phyloP scores from a whole-genome alignment of 2,329 filamentous ascomycete species.

The Fusarium caatingaense region DNA sequence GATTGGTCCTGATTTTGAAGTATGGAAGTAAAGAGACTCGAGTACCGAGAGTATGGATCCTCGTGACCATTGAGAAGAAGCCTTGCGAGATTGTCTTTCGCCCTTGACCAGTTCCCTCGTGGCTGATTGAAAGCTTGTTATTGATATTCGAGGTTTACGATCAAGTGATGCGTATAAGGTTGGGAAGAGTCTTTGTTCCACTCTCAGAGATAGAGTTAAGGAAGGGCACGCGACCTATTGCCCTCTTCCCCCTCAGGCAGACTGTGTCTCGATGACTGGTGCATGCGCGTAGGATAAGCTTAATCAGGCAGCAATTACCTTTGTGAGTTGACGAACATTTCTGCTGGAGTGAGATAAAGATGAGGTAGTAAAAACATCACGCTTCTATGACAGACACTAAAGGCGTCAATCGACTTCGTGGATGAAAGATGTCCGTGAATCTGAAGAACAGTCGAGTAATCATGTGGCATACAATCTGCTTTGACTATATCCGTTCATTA shows the following conservation, averaged over 20 bases:
- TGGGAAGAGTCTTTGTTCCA: neutral
- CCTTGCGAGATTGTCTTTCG: neutral
- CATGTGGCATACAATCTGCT: neutral
- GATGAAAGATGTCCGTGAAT: rapidly evolving
- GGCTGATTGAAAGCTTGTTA: neutral
- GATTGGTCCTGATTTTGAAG: neutral
- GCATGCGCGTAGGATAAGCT: neutral
- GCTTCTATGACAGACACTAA: neutral
- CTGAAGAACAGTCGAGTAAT: neutral
- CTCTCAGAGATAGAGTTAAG: neutral
- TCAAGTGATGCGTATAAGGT: neutral
- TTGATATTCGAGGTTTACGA: too few species aligned
- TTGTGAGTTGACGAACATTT: neutral
- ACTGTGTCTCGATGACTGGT: neutral
- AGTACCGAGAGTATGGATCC: neutral
- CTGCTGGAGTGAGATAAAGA: neutral
- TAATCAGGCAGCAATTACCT: neutral
- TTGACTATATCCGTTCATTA: neutral
- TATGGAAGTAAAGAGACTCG: neutral
- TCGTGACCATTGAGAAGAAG: neutral
- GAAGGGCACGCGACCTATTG: neutral
- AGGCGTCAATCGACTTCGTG: neutral
- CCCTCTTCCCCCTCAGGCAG: neutral
- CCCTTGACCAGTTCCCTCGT: neutral
- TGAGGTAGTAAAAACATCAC: neutral